Conservation (phyloP, 2,329 filamentous ascomycete genomes). For the Colletotrichum eremochloae region DNA sequence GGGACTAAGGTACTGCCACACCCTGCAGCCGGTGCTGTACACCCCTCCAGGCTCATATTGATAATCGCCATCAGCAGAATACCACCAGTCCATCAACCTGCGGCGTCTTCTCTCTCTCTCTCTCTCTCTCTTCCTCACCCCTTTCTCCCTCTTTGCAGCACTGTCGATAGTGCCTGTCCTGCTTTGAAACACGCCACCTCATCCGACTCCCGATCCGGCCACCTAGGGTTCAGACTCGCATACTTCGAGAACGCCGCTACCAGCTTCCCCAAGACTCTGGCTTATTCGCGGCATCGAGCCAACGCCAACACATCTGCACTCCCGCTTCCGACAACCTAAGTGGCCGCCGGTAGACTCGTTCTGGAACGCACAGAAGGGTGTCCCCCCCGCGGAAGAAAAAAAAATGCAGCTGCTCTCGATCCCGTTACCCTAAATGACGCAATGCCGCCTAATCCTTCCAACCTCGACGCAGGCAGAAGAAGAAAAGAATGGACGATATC, state of each 20-base stretch:
- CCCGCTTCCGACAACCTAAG: background rate
- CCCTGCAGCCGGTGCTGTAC: conserved; percentile 22
- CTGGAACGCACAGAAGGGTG: conserved; percentile 2
- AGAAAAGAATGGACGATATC: background rate
- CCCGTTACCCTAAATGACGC: conserved; percentile 21
- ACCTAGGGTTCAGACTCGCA: conserved; percentile 3
- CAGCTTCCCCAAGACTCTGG: background rate
- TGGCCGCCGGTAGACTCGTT: conserved; percentile 2
- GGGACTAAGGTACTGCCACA: conserved; percentile 3
- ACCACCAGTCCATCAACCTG: conserved; percentile 2
- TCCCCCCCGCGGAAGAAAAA: background rate
- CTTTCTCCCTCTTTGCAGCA: too few species aligned
- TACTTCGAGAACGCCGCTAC: conserved; percentile 28
- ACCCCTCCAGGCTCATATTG: conserved; percentile 16
- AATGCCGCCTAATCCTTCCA: background rate
- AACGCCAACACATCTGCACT: conserved; percentile 6
- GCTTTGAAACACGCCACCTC: conserved; percentile 1
- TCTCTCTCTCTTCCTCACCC: too few species aligned
- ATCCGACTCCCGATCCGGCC: background rate
- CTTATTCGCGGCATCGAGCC: conserved; percentile 9
- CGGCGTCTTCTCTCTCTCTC: background rate
- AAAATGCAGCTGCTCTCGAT: conserved; percentile 5
- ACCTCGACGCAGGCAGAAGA: too few species aligned
- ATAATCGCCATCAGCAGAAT: conserved; percentile 8
- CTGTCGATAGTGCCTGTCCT: background rate